Base-by-base conservation (phyloP, 495 filamentous ascomycete genomes). In the Penicillium parvum region DNA sequence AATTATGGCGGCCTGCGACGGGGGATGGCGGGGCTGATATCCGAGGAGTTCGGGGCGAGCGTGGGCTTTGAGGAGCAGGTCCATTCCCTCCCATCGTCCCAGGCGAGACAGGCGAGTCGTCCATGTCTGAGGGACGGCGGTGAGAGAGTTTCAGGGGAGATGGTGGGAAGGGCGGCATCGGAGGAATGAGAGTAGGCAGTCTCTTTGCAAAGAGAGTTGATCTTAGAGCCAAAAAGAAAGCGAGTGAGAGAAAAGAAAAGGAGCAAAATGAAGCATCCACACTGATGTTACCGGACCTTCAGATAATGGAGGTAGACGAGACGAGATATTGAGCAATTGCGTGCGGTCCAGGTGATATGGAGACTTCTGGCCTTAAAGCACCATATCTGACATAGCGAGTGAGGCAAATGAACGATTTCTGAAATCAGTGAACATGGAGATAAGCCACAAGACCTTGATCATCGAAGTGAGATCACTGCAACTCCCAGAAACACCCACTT, bases 141-240 rank as follows among this genome's bases (percentile, higher is more conserved):
- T 81, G 84, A 60, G 79, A 78, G 37, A 67, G 47, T 47, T 70
- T 77, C 49, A 75, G 72, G 45, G 85, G 85, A 53, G 84, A 79
- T 30, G 77, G 75, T 42, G 77, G 71, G 70, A 52, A 49, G 52
- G 49, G 51, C 52, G 52, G 48, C 52, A 50, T 54, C 44, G 47
- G 15, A 41, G 10, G 35, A 39, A 50, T 15, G 32, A 42, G 25
- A 42, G 33, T 8, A 36, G 32, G 32, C 40, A 29, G 43, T 42
- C 19, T 49, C 37, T 10, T 19, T 6, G 16, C 4, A 10, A 11
- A 36, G 8, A 30, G 17, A 19, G 20, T n/a, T n/a, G n/a, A n/a
- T n/a, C 29, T 12, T 16, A 14, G 17, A 18, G 10, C 30, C 21
- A 29, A 15, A 19, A 5, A 22, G 11, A 34, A n/a, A 20, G 5